Base-by-base conservation (phyloP, 2,329 filamentous ascomycete species). In the Paracorniculantispora psalliotae region DNA sequence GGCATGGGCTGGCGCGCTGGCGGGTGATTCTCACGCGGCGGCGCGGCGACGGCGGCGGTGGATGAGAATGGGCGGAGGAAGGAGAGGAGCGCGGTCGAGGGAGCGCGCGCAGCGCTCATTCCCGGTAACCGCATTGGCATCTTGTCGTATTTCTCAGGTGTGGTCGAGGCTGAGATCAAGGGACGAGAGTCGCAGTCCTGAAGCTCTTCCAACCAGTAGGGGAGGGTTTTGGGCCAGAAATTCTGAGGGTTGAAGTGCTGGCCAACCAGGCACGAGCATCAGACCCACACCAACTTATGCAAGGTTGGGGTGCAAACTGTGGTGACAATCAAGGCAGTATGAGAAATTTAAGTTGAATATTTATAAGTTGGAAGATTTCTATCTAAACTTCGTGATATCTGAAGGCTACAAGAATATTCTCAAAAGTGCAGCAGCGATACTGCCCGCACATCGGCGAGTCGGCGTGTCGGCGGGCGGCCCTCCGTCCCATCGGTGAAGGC, bases 71-170 rank as follows among this genome's bases (percentile, higher is more conserved):
- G 59, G 25, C 71, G 67, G 57, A 64, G 15, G 56, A 66, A 39
- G 26, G 41, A 21, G 33, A 58, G n/a, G 57, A 53, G 46, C 46
- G n/a, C 63, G 55, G 58, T 52, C 13, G 37, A 63, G 33, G 62
- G 44, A 17, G 66, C 62, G 63, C 66, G 65, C 10, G 67, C 39
- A 49, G 63, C 63, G 51, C 66, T 63, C 23, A 62, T 49, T 2
- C 59, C 39, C 21, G 72, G 67, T 67, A 78, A 68, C 65, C 75
- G 68, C 19, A 74, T 74, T 59, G 75, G 72, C 77, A 80, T 80
- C 56, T 63, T 69, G 57, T 35, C 43, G 37, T 63, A 63, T 59
- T 26, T 55, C 53, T 58, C 61, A n/a, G 44, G 59, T 23, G 28
- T 63, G 48, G 53, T 48, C 15, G 53, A 21, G 41, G 10, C 48